Conservation (phyloP, 2,329 filamentous ascomycete species). For the Leptographium procerum region DNA sequence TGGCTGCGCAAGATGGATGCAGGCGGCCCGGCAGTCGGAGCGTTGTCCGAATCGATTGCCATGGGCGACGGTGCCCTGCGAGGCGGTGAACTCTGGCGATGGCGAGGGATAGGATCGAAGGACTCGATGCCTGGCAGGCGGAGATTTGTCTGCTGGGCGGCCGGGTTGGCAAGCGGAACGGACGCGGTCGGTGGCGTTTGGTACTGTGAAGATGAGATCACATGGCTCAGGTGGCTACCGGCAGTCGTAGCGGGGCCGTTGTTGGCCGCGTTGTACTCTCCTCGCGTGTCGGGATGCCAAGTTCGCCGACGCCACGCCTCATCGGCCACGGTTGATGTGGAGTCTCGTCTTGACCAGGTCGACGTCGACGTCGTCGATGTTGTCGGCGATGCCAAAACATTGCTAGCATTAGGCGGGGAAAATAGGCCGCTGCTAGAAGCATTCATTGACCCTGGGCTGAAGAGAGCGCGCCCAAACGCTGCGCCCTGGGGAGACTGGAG, state of each 20-base stretch:
- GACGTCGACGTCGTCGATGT: slow-evolving; percentile 41
- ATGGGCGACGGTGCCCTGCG: slow-evolving; percentile 62
- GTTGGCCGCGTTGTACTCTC: slow-evolving; percentile 36
- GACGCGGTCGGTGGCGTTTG: slow-evolving; percentile 27
- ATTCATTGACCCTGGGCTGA: slow-evolving; percentile 42
- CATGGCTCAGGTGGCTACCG: slow-evolving; percentile 64
- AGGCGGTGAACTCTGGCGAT: slow-evolving; percentile 49
- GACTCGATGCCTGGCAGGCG: slow-evolving; percentile 85
- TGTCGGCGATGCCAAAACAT: slow-evolving; percentile 54
- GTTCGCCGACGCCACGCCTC: slow-evolving; percentile 74
- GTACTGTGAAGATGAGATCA: slow-evolving; percentile 55
- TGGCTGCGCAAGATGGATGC: slow-evolving; percentile 18
- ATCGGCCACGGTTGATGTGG: slow-evolving; percentile 49
- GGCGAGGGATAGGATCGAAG: slow-evolving; percentile 65
- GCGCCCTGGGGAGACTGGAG: slow-evolving; percentile 55
- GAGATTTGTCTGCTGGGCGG: slow-evolving; percentile 44
- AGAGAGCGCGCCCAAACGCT: slow-evolving; percentile 44
- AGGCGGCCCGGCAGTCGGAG: slow-evolving; percentile 18
- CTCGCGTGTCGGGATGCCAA: slow-evolving; percentile 74
- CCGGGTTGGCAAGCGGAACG: slow-evolving; percentile 32
- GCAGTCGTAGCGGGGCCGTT: slow-evolving; percentile 26
- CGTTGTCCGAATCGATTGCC: slow-evolving; percentile 51
- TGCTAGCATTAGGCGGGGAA: slow-evolving; percentile 40
- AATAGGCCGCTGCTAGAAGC: slow-evolving; percentile 43
- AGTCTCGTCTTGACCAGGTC: slow-evolving; percentile 54